phyloP scores from a whole-genome alignment of 2,329 filamentous ascomycete genomes.

The Hypoxylon sp. region DNA sequence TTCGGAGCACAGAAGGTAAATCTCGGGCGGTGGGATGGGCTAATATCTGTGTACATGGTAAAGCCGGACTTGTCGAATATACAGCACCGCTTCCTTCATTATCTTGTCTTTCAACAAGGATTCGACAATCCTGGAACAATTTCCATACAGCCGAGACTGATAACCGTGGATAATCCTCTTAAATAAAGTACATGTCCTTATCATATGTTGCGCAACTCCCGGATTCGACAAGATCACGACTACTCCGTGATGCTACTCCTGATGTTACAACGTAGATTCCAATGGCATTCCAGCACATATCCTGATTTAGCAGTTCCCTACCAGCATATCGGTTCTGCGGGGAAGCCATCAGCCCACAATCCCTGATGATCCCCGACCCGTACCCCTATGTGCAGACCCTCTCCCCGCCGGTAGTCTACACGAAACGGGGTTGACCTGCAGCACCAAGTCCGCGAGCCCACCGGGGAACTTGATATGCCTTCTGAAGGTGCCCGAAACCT shows the following conservation, averaged over 20 bases:
- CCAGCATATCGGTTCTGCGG: conserved; percentile 10
- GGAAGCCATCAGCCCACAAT: conserved; percentile 8
- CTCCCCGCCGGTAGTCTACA: conserved; percentile 6
- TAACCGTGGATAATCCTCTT: neutral
- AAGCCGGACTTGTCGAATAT: neutral
- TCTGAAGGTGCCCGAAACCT: too few relatives aligned
- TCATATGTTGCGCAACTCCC: neutral
- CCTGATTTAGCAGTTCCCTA: neutral
- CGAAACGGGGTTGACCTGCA: conserved; percentile 7
- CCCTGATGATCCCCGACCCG: conserved; percentile 16
- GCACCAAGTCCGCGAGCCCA: conserved; percentile 3
- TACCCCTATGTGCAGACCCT: neutral
- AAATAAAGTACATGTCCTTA: neutral
- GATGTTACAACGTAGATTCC: neutral
- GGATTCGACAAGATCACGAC: neutral
- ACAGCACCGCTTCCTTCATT: too few relatives aligned
- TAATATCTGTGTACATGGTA: too few relatives aligned
- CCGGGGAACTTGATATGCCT: neutral
- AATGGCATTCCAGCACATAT: neutral
- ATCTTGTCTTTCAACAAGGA: neutral
- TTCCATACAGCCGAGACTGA: neutral
- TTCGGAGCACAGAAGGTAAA: too few relatives aligned
- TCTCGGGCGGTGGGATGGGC: neutral
- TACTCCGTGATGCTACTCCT: too few relatives aligned
- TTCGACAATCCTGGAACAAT: too few relatives aligned